Evolutionary conservation across 352 stramenopile genomes (phyloP).

Genomic region (Phytopythium boreale): DNA sequence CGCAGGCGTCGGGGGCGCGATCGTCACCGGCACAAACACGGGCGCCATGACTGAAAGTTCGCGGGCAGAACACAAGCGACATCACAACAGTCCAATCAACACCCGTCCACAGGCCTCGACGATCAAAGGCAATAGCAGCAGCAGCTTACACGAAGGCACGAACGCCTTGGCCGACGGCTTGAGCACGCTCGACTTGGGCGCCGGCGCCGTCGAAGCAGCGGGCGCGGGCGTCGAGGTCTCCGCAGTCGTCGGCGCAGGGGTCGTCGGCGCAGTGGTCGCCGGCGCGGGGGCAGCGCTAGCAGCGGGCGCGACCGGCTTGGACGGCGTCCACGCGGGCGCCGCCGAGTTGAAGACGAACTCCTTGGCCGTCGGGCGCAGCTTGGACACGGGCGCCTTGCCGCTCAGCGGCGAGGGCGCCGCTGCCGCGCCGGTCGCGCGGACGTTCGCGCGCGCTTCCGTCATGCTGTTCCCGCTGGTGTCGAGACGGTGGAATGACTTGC

Average conservation of each 20-base stretch:
- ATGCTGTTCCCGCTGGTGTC: background rate
- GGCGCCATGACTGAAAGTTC: constrained; percentile 24
- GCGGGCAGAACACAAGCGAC: background rate
- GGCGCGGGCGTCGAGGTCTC: too few species aligned
- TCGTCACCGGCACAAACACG: constrained; percentile 23
- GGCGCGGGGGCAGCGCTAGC: constrained; percentile 5
- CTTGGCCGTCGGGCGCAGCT: constrained; percentile 58
- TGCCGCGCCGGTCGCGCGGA: background rate
- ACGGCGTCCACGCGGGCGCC: constrained; percentile 50
- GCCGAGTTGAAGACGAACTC: constrained; percentile 64
- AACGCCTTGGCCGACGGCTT: constrained; percentile 62
- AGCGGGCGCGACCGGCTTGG: background rate
- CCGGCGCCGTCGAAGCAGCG: constrained; percentile 9
- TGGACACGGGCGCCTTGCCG: constrained; percentile 19
- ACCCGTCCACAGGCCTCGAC: background rate
- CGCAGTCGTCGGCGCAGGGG: constrained; percentile 5
- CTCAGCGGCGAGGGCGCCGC: background rate
- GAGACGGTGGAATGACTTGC: too few species aligned
- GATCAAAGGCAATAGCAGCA: background rate
- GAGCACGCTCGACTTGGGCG: constrained; percentile 30
- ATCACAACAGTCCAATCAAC: constrained; percentile 6
- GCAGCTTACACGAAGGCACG: constrained; percentile 42
- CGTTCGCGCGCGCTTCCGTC: constrained; percentile 7
- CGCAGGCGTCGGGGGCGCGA: constrained; percentile 21
- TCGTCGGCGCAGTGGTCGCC: background rate